These are phyloP conservation scores for Lasiodiplodia hormozganensis DNA, from an alignment of 2,329 filamentous ascomycete species.

Conservation along the genomic window DNA sequence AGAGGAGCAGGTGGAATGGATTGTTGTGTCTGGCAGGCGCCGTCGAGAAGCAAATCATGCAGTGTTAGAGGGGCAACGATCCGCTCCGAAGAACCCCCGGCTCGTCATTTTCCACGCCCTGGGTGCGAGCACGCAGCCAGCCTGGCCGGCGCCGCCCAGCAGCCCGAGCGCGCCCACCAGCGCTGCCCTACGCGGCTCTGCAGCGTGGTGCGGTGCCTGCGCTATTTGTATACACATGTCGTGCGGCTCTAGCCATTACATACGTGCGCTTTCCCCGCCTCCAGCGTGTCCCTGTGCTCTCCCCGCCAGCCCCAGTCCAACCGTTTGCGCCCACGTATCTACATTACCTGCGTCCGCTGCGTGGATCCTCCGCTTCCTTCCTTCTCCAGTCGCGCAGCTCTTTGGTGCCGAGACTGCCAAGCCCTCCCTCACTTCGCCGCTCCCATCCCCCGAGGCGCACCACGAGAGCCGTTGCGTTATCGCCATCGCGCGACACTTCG, in stretches of 20 bases:
- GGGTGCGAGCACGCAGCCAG: not conserved
- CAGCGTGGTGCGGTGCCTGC: conserved; percentile 1
- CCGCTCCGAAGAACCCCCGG: conserved; percentile 4
- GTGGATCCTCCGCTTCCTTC: conserved; percentile 81
- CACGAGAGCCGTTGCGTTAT: conserved; percentile 70
- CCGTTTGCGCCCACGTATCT: conserved; percentile 19
- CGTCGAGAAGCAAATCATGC: conserved; percentile 28
- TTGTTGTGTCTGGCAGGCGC: conserved; percentile 28
- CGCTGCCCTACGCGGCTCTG: conserved; percentile 10
- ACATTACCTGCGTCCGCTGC: conserved; percentile 58
- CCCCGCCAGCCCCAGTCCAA: conserved; percentile 19
- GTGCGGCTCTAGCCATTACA: conserved; percentile 3
- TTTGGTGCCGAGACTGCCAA: conserved; percentile 89
- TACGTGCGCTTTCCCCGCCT: conserved; percentile 3
- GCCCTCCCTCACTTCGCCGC: conserved; percentile 78
- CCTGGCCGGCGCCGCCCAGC: conserved; percentile 5
- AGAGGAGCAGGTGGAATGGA: conserved; percentile 25
- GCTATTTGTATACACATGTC: conserved; percentile 15
- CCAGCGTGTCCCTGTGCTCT: conserved; percentile 12
- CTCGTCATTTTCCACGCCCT: conserved; percentile 12
- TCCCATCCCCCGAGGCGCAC: conserved; percentile 71
- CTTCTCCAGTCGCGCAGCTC: conserved; percentile 86
- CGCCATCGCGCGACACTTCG: conserved; percentile 72
- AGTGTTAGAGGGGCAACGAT: conserved; percentile 25
- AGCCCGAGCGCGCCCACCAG: conserved; percentile 15